Evolutionary conservation across 176 grass and related monocot species (phyloP).

Genomic region (Canna indica): DNA sequence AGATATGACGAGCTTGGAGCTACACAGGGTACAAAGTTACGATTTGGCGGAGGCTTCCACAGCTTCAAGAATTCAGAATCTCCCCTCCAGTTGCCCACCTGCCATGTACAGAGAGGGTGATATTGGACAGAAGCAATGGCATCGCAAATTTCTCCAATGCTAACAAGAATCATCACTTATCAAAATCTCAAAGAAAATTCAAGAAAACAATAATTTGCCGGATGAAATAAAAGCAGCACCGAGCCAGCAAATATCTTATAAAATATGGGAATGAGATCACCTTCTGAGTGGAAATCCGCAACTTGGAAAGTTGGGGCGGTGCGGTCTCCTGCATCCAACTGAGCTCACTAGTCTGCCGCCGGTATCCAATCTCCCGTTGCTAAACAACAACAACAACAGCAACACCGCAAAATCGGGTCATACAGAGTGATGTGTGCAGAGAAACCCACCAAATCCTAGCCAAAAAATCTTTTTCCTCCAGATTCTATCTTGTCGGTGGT

Average conservation of each 20-base stretch:
- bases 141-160: background rate
- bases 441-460: background rate
- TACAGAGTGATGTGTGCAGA: background rate
- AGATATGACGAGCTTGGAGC: constrained; percentile 29
- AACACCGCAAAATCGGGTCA: background rate
- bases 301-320: constrained; percentile 58
- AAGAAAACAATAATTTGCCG: constrained; percentile 1
- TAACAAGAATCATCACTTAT: background rate
- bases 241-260: background rate
- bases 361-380: constrained; percentile 31
- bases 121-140: constrained; percentile 15
- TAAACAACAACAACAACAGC: background rate
- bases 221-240: background rate
- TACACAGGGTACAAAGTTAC: constrained; percentile 57
- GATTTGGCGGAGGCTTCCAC: constrained; percentile 49
- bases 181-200: background rate
- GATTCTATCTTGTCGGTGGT: background rate
- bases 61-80: constrained; percentile 29
- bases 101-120: constrained; percentile 42
- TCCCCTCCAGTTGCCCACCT: constrained; percentile 11
- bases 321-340: constrained; percentile 63
- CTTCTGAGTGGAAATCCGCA: constrained; percentile 41
- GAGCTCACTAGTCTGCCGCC: constrained; percentile 35
- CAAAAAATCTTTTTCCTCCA: background rate
- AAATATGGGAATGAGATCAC: constrained; percentile 20